Percentiles rank a stretch among this genome's conserved stretches.
These are phyloP conservation scores for Isabelozyma gotoi DNA, from an alignment of 805 yeast species.

Conservation along the genomic window DNA sequence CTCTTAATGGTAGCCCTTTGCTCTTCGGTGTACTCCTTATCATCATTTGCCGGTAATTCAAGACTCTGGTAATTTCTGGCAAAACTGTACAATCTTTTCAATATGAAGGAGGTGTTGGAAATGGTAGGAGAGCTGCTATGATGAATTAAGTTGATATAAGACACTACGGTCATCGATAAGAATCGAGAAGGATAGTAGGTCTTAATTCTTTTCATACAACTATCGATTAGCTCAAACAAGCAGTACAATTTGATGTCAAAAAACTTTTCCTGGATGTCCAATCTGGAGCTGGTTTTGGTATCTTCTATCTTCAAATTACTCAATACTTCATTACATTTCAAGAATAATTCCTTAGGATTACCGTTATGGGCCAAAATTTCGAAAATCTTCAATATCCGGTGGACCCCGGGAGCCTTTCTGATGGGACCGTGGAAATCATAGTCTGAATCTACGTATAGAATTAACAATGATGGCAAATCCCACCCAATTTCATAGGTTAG, in stretches of 20 bases:
- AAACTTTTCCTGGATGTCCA: conserved; percentile 19
- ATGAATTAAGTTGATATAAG: conserved; percentile 53
- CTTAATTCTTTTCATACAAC: conserved; percentile 57
- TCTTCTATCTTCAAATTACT: conserved; percentile 29
- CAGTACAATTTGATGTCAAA: conserved; percentile 63
- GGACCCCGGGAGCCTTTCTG: conserved; percentile 40
- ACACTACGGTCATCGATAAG: conserved; percentile 63
- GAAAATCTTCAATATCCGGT: conserved; percentile 48
- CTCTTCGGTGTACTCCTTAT: conserved; percentile 28
- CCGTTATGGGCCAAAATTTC: conserved; percentile 67
- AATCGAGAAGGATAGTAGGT: conserved; percentile 81
- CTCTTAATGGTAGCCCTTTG: conserved; percentile 41
- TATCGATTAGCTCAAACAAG: conserved; percentile 61
- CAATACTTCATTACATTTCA: conserved; percentile 69
- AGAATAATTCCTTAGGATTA: conserved; percentile 76
- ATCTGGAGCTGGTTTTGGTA: conserved; percentile 8
- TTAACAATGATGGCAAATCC: conserved; percentile 78
- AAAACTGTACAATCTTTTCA: conserved; percentile 65
- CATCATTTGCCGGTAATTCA: conserved; percentile 46
- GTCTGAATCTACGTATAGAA: conserved; percentile 51
- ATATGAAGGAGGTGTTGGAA: conserved; percentile 35
- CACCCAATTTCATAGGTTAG: conserved; percentile 75
- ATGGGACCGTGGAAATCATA: conserved; percentile 23
- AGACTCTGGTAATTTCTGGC: conserved; percentile 46
- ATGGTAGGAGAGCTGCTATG: conserved; percentile 5